Base-by-base conservation (phyloP, 2,329 filamentous ascomycete species). In the Lecanicillium sp. region DNA sequence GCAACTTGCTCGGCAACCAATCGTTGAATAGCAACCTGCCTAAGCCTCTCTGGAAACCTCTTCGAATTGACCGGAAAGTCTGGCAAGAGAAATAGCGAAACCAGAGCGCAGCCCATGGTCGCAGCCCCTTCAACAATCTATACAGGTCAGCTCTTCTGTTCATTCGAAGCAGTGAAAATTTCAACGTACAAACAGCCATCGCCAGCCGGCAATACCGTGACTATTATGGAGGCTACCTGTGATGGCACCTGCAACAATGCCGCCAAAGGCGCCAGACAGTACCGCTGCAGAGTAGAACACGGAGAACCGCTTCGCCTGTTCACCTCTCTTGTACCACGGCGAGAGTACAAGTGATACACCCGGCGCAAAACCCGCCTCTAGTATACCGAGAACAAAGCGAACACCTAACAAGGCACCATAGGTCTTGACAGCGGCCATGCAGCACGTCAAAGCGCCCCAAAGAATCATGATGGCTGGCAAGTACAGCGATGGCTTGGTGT, bases 41-140 rank as follows among this genome's bases (percentile, higher is more conserved):
- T 76, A 49, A 89, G 83, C 8, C 68, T 67, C 2, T 70, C 65
- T 0, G 73, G 73, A 5, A 89, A 67, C 55, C 87, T 88, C 1
- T 54, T 73, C 6, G 82, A 82, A 40, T 79, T 69, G 48, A 84
- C 80, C 0, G 85, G 85, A 53, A 85, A 89, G 53, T 89, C 83
- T 48, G 84, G 74, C 2, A 87, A 80, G 58, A 81, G 68, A 73
- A 77, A 85, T 60, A 79, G 84, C 4, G 74, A 79, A 1, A 66
- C 57, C 6, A 81, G 42, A 2, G 79, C 83, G 6, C 84, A 67
- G 2, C 84, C 3, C 3, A 85, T 65, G 0, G 82, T 86, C 0
- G 73, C 65, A 2, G 85, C 61, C 2, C 82, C 83, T 59, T 82
- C 77, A 18, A 81, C 62, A 42, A 81, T 72, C 38, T 41, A 5